These are phyloP conservation scores for Suhomyces prunicola DNA, from an alignment of 805 yeast genomes.

Conservation along the genomic window DNA sequence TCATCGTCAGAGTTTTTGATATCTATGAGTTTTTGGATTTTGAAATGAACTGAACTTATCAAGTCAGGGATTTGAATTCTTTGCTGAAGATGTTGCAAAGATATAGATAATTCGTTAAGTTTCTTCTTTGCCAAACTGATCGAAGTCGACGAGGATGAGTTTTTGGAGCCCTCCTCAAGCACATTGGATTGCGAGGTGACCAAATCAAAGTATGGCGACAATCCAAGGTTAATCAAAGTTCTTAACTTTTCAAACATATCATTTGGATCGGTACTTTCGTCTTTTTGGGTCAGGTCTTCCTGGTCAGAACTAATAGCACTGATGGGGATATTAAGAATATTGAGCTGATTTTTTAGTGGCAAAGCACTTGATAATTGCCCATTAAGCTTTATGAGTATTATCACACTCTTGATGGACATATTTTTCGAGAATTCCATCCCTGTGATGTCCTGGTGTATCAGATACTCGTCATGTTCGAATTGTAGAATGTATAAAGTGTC, in stretches of 20 bases:
- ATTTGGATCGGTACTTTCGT: constrained; percentile 8
- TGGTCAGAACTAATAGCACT: constrained; percentile 1
- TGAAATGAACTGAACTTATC: constrained; percentile 48
- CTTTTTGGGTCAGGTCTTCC: constrained; percentile 1
- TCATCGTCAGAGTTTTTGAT: constrained; percentile 12
- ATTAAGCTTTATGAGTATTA: constrained; percentile 44
- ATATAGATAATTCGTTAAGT: constrained; percentile 62
- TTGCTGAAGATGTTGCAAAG: constrained; percentile 66
- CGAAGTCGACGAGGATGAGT: constrained; percentile 5
- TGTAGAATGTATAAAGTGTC: constrained; percentile 20
- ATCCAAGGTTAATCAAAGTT: constrained; percentile 57
- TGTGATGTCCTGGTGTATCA: constrained; percentile 3
- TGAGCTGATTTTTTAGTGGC: constrained; percentile 30
- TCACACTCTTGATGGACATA: constrained; percentile 15
- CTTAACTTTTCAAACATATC: constrained; percentile 52
- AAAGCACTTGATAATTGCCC: constrained; percentile 21
- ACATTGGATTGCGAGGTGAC: constrained; percentile 17
- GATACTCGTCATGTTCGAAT: constrained; percentile 7
- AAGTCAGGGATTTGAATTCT: constrained; percentile 69
- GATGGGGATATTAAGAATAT: constrained; percentile 33
- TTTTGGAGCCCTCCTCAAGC: constrained; percentile 6
- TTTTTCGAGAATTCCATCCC: constrained; percentile 6
- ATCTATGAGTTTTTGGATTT: constrained; percentile 22
- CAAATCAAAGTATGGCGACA: constrained; percentile 67
- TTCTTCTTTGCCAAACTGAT: constrained; percentile 53